A percentile compares a stretch with the other conserved stretches of the same genome.
Evolutionary conservation across 2,329 filamentous ascomycete species (phyloP).

Genomic region (Nemania diffusa): DNA sequence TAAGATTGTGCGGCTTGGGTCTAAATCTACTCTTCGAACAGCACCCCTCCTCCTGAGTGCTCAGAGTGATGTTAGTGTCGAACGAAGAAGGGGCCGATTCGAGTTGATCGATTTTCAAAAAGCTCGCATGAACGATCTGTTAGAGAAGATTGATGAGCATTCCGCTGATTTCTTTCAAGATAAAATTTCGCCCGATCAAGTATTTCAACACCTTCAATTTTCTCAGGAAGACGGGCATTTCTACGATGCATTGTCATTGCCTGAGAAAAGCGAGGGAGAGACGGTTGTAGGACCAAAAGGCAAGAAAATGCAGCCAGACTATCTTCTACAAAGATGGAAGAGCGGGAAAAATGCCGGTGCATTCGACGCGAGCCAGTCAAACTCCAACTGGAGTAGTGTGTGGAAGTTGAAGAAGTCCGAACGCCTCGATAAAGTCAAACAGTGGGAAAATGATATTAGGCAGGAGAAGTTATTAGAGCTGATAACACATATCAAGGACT

Average conservation of each 20-base stretch:
- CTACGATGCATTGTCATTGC: slow-evolving; percentile 66
- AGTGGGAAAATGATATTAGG: slow-evolving; percentile 59
- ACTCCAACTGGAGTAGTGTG: slow-evolving; percentile 49
- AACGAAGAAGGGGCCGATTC: slow-evolving; percentile 23
- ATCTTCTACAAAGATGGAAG: slow-evolving; percentile 67
- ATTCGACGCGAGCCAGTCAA: slow-evolving; percentile 49
- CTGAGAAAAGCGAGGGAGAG: slow-evolving; percentile 59
- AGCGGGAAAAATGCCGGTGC: slow-evolving; percentile 57
- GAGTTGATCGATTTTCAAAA: slow-evolving; percentile 52
- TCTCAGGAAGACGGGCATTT: slow-evolving; percentile 60
- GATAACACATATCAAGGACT: slow-evolving; percentile 51
- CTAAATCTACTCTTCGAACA: slow-evolving; percentile 64
- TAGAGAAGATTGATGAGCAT: slow-evolving; percentile 28
- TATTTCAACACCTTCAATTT: slow-evolving; percentile 59
- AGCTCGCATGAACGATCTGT: slow-evolving; percentile 41
- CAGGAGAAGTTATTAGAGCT: slow-evolving; percentile 62
- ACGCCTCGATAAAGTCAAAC: slow-evolving; percentile 51
- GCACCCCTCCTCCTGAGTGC: slow-evolving; percentile 51
- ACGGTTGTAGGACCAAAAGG: slow-evolving; percentile 57
- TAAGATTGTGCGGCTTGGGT: slow-evolving; percentile 71
- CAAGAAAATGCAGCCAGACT: slow-evolving; percentile 55
- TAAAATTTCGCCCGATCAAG: slow-evolving; percentile 20
- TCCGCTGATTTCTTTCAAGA: slow-evolving; percentile 33
- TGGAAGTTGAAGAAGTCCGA: slow-evolving; percentile 61
- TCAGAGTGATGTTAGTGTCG: slow-evolving; percentile 37